Evolutionary conservation across 176 grass and related monocot genomes (phyloP).

Genomic region (Elymus sibiricus): DNA sequence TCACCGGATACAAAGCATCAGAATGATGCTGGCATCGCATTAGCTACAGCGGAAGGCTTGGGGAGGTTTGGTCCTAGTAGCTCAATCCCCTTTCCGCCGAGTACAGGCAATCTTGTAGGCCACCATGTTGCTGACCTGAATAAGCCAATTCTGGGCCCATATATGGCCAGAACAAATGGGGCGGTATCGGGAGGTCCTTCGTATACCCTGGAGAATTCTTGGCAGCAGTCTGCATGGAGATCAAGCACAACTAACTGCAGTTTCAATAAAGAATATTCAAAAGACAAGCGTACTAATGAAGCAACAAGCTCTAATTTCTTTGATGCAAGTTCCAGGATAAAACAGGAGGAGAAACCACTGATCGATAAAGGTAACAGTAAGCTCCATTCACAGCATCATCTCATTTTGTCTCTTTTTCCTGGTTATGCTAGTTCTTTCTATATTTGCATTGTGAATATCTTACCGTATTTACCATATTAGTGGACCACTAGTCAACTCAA

Average conservation of each 20-base stretch:
- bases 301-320: constrained; percentile 20
- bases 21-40: not conserved
- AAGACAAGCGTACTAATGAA: constrained; percentile 4
- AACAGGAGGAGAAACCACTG: not conserved
- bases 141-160: not conserved
- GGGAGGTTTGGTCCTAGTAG: constrained; percentile 2
- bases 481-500: not conserved
- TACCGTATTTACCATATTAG: not conserved
- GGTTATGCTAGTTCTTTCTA: not conserved
- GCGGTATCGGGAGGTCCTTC: not conserved
- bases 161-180: not conserved
- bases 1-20: not conserved
- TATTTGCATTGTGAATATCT: not conserved
- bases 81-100: not conserved
- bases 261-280: constrained; percentile 11
- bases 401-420: not conserved
- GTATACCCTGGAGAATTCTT: constrained; percentile 15
- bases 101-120: not conserved
- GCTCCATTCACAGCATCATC: not conserved
- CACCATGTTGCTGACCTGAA: constrained; percentile 18
- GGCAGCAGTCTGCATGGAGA: not conserved
- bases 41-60: not conserved
- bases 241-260: not conserved
- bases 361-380: constrained; percentile 17
- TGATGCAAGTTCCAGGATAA: constrained; percentile 17